Evolutionary conservation across 768 basidiomycete genomes (phyloP), one percentile per base, ranked within the genome.

Genomic region (Cyathus striatus): DNA sequence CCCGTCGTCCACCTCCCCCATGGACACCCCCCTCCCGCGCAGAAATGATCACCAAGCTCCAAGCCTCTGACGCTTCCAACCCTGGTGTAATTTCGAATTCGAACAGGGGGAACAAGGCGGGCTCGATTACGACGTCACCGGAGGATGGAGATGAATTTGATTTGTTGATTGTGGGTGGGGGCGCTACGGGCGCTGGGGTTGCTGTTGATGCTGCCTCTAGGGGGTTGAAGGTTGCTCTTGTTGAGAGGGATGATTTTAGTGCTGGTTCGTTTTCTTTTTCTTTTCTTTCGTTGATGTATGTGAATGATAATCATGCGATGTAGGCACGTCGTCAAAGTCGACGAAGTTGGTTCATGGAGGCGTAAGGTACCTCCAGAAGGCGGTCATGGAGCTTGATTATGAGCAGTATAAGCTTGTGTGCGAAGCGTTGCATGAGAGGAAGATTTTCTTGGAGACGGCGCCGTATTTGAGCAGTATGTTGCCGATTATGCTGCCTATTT

Each of bases 261-360:
- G 78, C 89, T 18, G 94, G 91, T 90, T 46, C 48, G 75, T 61
- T 3, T 1, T 37, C 49, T 3, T 43, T 30, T 6, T 20, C 5
- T 38, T 33, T 34, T 3, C 22, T 7, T 37, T 18, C 18, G 21
- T 37, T 42, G 25, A 24, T 26, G 18, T 3, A 34, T 36, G 20
- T 38, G 43, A 5, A 24, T 41, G 12, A 40, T 13, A n/a, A 10
- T 45, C 25, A 9, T 14, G 18, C 54, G n/a, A n/a, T n/a, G n/a
- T n/a, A 90, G 91, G 94, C 14, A 96, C 95, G 0, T 95, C 91
- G 0, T 95, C 91, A 5, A 98, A 98, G 59, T 93, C 91, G 6
- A 98, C 96, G 1, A 98, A 99, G 61, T 83, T 99, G 41, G 95
- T 99, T 1, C 96, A 99, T 65, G 95, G 95, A 13, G 95, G 95